Base-by-base conservation (phyloP, 2,329 filamentous ascomycete species). In the Colletotrichum siamense region DNA sequence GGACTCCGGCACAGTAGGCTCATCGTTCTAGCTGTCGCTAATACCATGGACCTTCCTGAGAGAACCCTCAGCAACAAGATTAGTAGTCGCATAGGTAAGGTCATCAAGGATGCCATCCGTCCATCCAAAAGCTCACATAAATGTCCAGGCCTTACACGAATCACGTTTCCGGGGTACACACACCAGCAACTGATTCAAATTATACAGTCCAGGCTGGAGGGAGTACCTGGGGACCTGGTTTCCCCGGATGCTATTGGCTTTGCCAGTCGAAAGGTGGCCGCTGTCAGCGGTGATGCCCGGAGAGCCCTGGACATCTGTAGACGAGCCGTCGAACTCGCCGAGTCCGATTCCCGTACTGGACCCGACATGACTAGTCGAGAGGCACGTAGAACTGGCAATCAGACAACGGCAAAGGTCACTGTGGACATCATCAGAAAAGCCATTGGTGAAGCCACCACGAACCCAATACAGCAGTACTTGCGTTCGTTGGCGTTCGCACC, bases 31-130 rank as follows among this genome's bases (percentile, higher is more conserved):
- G 98, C 98, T 13, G 97, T 99, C 22, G 98, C 97, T 69, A 99
- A 99, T 85, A 99, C 97, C 28, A 99, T 99, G 97, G 97, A 99
- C 86, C 87, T 99, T 74, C 97, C 97, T 0, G 97, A 99, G 85
- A 91, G 97, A 82, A 99, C 97, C 1, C 89, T 99, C 49, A 98
- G 95, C 86, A 99, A 99, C 88, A 99, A 99, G 85, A 99, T 99
- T 84, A 98, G 95, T 83, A 98, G 95, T 84, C 93, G 97, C 80
- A 87, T 97, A 44, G 95, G 88, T 87, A 81, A 81, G 39, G 79
- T 73, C 73, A 64, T 22, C 44, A 22, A 52, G 44, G 44, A 52
- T 59, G 22, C 22, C 63, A n/a, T 16, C 13, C 5, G n/a, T 34
- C 61, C 15, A 22, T 36, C 28, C 13, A n/a, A 26, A 34, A 59